These are phyloP conservation scores for Penicillium alfredii DNA, from an alignment of 495 filamentous ascomycete genomes.

Conservation along the genomic window DNA sequence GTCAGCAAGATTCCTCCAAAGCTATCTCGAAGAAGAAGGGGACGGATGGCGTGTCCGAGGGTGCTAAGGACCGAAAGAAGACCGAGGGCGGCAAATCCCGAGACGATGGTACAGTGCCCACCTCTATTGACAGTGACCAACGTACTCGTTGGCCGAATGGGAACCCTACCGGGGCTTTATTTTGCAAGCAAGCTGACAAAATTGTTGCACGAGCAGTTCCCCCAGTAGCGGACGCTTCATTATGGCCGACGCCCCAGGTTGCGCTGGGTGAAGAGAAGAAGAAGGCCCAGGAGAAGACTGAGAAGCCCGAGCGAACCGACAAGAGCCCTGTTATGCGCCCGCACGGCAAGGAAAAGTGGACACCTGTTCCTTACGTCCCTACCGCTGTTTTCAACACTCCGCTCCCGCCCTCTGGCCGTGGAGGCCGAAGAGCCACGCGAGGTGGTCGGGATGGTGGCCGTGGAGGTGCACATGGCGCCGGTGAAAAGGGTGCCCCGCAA, in stretches of 20 bases:
- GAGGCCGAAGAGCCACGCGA: conserved; percentile 51
- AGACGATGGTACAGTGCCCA: conserved; percentile 46
- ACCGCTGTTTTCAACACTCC: conserved; percentile 78
- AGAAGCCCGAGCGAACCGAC: conserved; percentile 65
- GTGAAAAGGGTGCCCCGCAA: conserved; percentile 41
- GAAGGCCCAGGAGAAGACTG: conserved; percentile 56
- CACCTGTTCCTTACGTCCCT: conserved; percentile 64
- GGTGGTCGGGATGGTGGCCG: conserved; percentile 53
- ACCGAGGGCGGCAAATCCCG: conserved; percentile 34
- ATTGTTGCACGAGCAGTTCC: conserved; percentile 29
- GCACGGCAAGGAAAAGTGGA: conserved; percentile 69
- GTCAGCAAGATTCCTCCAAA: conserved; percentile 38
- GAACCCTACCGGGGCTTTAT: no score
- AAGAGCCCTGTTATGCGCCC: conserved; percentile 46
- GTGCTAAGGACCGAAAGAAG: conserved; percentile 39
- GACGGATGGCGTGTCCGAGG: conserved; percentile 22
- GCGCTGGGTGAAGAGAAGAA: conserved; percentile 70
- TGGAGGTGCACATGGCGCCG: conserved; percentile 42
- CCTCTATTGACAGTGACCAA: no score
- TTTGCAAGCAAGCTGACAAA: no score
- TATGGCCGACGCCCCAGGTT: conserved; percentile 87
- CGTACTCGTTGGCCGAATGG: no score
- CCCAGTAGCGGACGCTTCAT: conserved; percentile 63
- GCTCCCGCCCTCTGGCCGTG: conserved; percentile 56
- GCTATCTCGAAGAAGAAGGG: conserved; percentile 44